These are phyloP conservation scores for Phytophthora cajani DNA, from an alignment of 352 stramenopile species.

Conservation along the genomic window DNA sequence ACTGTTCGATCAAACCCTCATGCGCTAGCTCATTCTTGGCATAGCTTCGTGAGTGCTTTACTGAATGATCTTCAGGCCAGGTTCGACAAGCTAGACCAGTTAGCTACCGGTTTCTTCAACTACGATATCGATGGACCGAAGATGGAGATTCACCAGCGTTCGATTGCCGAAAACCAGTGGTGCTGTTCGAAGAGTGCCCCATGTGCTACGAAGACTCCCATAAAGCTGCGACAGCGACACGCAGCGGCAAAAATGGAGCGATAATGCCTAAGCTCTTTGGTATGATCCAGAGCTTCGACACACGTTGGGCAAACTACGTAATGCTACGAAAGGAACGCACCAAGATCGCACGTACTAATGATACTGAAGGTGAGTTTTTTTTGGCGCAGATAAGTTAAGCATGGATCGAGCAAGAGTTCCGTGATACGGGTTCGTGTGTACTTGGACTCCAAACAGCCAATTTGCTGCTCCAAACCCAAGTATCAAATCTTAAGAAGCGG, in stretches of 20 bases:
- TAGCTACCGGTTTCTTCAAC: neutral
- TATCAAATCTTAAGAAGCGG: too few species aligned
- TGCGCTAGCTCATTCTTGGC: neutral
- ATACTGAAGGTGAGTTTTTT: too few species aligned
- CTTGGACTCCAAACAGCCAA: too few species aligned
- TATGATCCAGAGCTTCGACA: neutral
- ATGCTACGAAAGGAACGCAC: too few species aligned
- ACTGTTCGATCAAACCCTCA: neutral
- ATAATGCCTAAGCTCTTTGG: neutral
- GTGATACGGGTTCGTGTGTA: too few species aligned
- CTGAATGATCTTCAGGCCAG: neutral
- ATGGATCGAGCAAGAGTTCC: too few species aligned
- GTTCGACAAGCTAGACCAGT: neutral
- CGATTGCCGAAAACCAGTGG: neutral
- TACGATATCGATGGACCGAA: neutral
- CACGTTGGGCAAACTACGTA: neutral
- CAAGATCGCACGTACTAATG: too few species aligned
- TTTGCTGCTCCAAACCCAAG: too few species aligned
- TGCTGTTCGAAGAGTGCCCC: neutral
- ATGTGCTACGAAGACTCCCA: neutral
- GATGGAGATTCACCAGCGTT: neutral
- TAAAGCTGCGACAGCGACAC: neutral
- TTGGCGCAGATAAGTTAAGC: too few species aligned
- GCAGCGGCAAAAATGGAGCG: neutral
- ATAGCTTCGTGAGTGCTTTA: neutral